Conservation (phyloP, 805 yeast species). For the Kodamaea lidongshanica region DNA sequence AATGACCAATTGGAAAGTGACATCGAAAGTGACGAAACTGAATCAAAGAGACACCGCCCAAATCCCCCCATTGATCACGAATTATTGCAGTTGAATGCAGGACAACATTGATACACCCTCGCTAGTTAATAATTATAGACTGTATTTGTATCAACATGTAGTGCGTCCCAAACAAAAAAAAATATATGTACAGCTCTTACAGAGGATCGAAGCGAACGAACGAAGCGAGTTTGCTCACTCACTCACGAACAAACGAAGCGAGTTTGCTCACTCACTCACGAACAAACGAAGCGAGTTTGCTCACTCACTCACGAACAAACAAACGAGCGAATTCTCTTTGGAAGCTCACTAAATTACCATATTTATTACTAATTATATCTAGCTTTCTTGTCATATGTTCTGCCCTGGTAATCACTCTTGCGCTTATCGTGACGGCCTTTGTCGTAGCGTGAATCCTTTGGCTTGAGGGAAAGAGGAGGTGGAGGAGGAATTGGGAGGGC, state of each 20-base stretch:
- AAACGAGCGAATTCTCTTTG: no score
- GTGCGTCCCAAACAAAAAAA: no score
- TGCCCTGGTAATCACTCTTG: slow-evolving; percentile 4
- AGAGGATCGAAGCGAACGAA: no score
- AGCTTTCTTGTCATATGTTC: slow-evolving; percentile 24
- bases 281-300: no score
- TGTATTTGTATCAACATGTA: no score
- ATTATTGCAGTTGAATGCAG: slow-evolving; percentile 16
- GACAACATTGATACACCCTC: slow-evolving; percentile 7
- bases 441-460: slow-evolving; percentile 2
- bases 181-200: no score
- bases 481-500: slow-evolving; percentile 1
- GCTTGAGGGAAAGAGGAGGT: slow-evolving; percentile 1
- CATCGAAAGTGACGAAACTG: slow-evolving; percentile 1
- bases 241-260: no score
- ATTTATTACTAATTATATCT: slow-evolving; percentile 18
- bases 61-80: slow-evolving; percentile 22
- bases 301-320: no score
- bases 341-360: no score
- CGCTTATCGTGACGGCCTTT: background rate
- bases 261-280: no score
- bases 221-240: no score
- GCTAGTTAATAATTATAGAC: no score
- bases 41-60: slow-evolving; percentile 7
- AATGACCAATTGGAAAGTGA: background rate